Base-by-base conservation (phyloP, 768 basidiomycete genomes). In the Lentinula lateritia region DNA sequence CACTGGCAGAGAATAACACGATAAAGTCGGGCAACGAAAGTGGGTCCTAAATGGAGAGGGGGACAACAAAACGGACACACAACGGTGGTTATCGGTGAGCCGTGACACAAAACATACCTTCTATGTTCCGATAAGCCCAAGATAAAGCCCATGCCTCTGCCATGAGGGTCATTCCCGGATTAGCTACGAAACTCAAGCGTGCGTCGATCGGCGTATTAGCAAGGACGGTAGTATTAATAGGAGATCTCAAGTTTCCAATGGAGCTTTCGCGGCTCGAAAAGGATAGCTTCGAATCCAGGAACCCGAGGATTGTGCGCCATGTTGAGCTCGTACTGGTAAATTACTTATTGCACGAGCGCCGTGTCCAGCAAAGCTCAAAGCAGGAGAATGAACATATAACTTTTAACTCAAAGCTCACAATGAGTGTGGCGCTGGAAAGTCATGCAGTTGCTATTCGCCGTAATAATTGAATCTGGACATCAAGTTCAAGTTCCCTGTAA, bases 221-320 rank as follows among this genome's bases (percentile, higher is more conserved):
- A 38, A 18, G n/a, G 50, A 13, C 34, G 38, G 53, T 54, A 54
- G 53, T 36, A 36, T 38, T 36, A 35, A 20, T 9, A 6, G 53
- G 53, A 54, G 53, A 54, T 54, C 53, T 39, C 18, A 28, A 28
- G 28, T 36, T 18, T 54, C 38, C 20, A 54, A 54, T 41, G 53
- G 38, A 54, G 53, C 53, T 54, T 41, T 54, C 53, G 53, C 35
- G 38, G 53, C 53, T 39, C 36, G n/a, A 54, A 38, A 54, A 23
- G 53, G 36, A 39, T 45, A n/a, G 9, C 35, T 39, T 38, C 35
- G 35, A 38, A 20, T 38, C 28, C 55, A 56, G 55, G 55, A 56
- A 43, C 55, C 41, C 55, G 55, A 56, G 55, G 41, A 56, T 42
- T 28, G 23, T 41, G 55, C 20, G 41, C 55, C 55, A 56, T 32